These are phyloP conservation scores for Serendipita sp. DNA, from an alignment of 768 basidiomycete species.

Conservation along the genomic window DNA sequence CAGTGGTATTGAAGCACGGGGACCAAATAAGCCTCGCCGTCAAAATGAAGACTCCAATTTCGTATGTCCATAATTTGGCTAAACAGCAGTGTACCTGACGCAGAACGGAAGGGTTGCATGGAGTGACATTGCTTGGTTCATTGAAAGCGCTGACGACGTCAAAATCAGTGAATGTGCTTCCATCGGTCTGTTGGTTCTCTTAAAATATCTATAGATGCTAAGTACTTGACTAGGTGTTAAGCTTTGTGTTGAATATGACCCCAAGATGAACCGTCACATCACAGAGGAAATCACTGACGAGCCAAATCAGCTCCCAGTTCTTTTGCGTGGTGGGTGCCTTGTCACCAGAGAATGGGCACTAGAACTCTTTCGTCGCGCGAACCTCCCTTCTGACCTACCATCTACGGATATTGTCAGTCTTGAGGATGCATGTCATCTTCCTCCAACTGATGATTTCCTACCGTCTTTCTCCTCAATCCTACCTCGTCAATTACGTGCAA, in stretches of 20 bases:
- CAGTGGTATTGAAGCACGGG: background rate
- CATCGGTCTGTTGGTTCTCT: background rate
- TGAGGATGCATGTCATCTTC: background rate
- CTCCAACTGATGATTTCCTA: background rate
- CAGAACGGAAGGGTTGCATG: background rate
- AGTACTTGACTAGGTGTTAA: background rate
- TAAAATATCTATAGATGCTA: background rate
- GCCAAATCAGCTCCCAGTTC: conserved; percentile 1
- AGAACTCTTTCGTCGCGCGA: background rate
- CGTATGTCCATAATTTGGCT: no score
- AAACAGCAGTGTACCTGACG: background rate
- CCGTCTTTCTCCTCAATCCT: background rate
- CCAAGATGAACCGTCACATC: background rate
- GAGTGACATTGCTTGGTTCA: background rate
- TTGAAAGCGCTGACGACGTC: background rate
- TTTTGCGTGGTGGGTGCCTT: background rate
- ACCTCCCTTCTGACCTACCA: background rate
- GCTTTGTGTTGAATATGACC: background rate
- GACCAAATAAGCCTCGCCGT: no score
- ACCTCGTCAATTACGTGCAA: background rate
- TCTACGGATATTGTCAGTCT: background rate
- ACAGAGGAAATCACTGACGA: conserved; percentile 1
- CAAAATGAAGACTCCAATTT: no score
- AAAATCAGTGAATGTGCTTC: background rate
- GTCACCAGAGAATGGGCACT: background rate